Evolutionary conservation across 73 alveolate species (phyloP).

Genomic region (Paramecium tetraurelia): DNA sequence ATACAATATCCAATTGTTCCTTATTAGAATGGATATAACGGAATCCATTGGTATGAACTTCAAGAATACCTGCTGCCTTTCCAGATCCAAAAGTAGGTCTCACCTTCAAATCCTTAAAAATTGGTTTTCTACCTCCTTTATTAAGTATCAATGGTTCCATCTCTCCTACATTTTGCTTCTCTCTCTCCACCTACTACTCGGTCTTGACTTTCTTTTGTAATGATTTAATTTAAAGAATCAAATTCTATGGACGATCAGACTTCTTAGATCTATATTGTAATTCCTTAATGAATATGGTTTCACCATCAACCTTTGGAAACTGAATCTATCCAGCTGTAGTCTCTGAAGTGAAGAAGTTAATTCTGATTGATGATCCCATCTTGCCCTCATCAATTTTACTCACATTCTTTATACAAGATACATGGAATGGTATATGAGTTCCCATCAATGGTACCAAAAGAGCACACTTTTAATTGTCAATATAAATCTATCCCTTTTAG

Average conservation of each 20-base stretch:
- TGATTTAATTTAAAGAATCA: constrained; percentile 38
- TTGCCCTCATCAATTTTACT: constrained; percentile 85
- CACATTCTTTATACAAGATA: constrained; percentile 85
- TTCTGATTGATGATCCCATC: constrained; percentile 55
- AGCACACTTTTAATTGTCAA: constrained; percentile 76
- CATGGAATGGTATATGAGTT: constrained; percentile 90
- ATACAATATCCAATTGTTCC: constrained; percentile 86
- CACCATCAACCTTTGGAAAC: constrained; percentile 79
- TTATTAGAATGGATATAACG: constrained; percentile 82
- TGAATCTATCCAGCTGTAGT: constrained; percentile 60
- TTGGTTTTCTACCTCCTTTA: constrained; percentile 64
- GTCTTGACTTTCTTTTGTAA: constrained; percentile 72
- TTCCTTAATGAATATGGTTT: constrained; percentile 89
- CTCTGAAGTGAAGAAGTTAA: constrained; percentile 12
- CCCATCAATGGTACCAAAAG: constrained; percentile 85
- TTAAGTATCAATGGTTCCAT: constrained; percentile 25
- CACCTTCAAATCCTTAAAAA: constrained; percentile 77
- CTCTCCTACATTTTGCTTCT: constrained; percentile 69
- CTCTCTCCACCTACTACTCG: constrained; percentile 80
- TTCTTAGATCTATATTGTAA: constrained; percentile 70
- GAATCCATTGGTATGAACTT: constrained; percentile 92
- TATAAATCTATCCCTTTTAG: constrained; percentile 75
- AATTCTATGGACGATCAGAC: constrained; percentile 37
- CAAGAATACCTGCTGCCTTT: constrained; percentile 86
- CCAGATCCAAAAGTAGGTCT: constrained; percentile 86